Evolutionary conservation across 2,329 filamentous ascomycete species (phyloP), one percentile per base, ranked within the genome.

Genomic region (Penicillium fuscoglaucum): DNA sequence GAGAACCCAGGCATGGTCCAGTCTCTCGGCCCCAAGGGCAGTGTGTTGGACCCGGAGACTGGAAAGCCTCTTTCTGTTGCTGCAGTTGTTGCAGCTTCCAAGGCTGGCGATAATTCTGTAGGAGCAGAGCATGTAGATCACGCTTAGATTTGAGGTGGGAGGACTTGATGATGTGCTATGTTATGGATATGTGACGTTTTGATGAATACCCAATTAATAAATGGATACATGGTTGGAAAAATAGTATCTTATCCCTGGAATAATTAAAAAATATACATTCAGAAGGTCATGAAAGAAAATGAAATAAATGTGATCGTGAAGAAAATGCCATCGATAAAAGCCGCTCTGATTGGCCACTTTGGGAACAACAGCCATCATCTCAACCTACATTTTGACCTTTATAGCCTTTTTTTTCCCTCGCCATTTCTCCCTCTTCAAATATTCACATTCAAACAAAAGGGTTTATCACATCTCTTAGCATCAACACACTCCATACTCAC

Each of bases 1-100:
- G 83, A 87, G 69, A 84, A 84, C 57, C 84, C 85, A 0, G 81
- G 81, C 3, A 66, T 79, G 60, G 72, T 79, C 10, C 74, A 77
- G 43, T 70, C 74, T 26, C 71, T 75, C 33, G 68, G 66, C 21
- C 60, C 70, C 41, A 75, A 74, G 60, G 69, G 69, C 10, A 73
- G 70, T 43, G 55, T 74, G 4, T 35, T 73, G 50, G 73, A 74
- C 39, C 64, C 69, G 4, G 73, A 75, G 62, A 63, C 62, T 33
- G 71, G 68, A 9, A 71, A 71, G 57, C 49, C 31, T 29, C 19
- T 59, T 26, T 52, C 57, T 53, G 35, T 49, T 51, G 43, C 61
- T 48, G 53, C 44, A 3, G 41, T 29, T 17, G 40, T 43, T 24
- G 55, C 52, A 7, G 44, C 47, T 5, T 43, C 60, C 4, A 61